Evolutionary conservation across 2,329 filamentous ascomycete genomes (phyloP).

Genomic region (Colletotrichum sp.): DNA sequence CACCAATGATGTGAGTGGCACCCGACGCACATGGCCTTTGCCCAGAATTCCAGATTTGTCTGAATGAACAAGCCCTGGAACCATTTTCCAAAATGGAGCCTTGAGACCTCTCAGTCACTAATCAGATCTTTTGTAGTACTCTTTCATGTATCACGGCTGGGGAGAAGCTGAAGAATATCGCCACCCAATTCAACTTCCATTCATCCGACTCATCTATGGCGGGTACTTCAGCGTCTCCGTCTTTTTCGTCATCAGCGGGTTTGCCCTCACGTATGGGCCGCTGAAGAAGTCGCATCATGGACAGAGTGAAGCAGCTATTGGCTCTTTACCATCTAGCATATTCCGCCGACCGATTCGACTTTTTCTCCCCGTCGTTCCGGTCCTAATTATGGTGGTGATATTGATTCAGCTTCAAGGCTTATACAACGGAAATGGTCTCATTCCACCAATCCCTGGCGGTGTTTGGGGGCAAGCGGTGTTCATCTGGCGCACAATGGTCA

Average conservation of each 20-base stretch:
- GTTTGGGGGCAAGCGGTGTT: constrained; percentile 46
- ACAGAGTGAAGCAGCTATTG: constrained; percentile 6
- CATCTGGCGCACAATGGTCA: constrained; percentile 56
- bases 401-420: not conserved
- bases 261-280: constrained; percentile 36
- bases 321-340: constrained; percentile 13
- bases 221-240: constrained; percentile 35
- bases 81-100: not conserved
- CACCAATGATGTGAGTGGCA: constrained; percentile 19
- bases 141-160: not conserved
- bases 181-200: constrained; percentile 24
- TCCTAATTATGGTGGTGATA: not conserved
- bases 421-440: not conserved
- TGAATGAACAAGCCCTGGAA: too few species aligned
- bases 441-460: constrained; percentile 24
- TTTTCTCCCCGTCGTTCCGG: constrained; percentile 13
- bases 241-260: constrained; percentile 43
- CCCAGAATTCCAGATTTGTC: not conserved
- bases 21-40: not conserved
- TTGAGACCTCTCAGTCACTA: constrained; percentile 21
- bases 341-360: constrained; percentile 23
- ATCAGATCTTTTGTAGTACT: not conserved
- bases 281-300: constrained; percentile 27
- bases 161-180: not conserved
- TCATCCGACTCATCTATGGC: constrained; percentile 32